phyloP scores from a whole-genome alignment of 257 asterid species.

The Anisodus tanguticus region DNA sequence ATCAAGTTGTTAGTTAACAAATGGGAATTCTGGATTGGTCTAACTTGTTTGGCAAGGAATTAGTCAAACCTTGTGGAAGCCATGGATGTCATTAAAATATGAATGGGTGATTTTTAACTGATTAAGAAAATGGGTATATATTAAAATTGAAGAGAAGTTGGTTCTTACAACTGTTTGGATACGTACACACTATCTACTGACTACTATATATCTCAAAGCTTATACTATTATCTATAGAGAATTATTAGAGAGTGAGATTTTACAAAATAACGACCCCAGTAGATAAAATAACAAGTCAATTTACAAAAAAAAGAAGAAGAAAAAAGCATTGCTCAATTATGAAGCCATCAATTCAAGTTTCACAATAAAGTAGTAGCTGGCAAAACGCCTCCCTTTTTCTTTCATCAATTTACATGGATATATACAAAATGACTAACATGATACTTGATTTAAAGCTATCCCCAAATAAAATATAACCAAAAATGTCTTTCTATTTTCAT shows the following conservation, averaged over 20 bases:
- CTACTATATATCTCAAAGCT: neutral
- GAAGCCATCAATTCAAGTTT: conserved; percentile 17
- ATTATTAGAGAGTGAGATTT: neutral
- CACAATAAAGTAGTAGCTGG: neutral
- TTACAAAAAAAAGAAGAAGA: neutral
- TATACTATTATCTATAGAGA: neutral
- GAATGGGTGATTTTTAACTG: neutral
- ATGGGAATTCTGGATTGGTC: neutral
- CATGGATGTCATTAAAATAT: neutral
- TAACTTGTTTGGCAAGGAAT: neutral
- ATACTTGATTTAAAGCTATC: neutral
- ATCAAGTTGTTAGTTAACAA: neutral
- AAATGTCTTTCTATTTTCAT: neutral
- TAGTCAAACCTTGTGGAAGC: neutral
- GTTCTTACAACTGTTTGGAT: conserved; percentile 21
- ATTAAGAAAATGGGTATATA: neutral
- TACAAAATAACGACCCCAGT: neutral
- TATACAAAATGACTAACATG: neutral
- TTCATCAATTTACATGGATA: neutral
- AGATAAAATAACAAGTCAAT: neutral
- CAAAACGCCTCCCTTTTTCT: conserved; percentile 17
- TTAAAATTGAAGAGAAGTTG: neutral
- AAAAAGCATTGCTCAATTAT: conserved; percentile 6
- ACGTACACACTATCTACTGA: conserved; percentile 12
- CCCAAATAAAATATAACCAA: neutral